phyloP scores from a whole-genome alignment of 2,329 filamentous ascomycete genomes.

The Hypoxylon sp. region DNA sequence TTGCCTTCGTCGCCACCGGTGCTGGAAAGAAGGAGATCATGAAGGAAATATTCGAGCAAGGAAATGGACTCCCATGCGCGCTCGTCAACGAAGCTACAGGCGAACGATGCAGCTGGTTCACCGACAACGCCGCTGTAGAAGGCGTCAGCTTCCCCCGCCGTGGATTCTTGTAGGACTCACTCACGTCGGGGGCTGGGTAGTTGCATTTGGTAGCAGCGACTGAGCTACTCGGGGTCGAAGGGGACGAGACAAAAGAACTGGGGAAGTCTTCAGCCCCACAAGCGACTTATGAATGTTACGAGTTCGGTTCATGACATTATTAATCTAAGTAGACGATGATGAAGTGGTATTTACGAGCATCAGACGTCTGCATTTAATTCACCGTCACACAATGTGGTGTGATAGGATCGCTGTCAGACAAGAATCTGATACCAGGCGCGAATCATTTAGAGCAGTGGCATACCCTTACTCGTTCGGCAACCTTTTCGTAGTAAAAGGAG shows the following conservation, averaged over 20 bases:
- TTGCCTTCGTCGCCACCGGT: slow-evolving; percentile 94
- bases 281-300: slow-evolving; percentile 27
- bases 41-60: slow-evolving; percentile 92
- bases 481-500: slow-evolving; percentile 16
- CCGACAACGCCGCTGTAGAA: slow-evolving; percentile 87
- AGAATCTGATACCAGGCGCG: slow-evolving; percentile 34
- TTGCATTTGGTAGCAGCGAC: neutral
- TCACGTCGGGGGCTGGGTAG: neutral
- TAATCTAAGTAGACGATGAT: slow-evolving; percentile 33
- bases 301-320: slow-evolving; percentile 29
- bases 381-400: slow-evolving; percentile 25
- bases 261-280: slow-evolving; percentile 13
- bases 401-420: slow-evolving; percentile 24
- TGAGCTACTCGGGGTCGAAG: neutral
- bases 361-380: slow-evolving; percentile 28
- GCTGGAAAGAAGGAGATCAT: slow-evolving; percentile 90
- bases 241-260: slow-evolving; percentile 11
- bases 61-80: slow-evolving; percentile 84
- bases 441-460: slow-evolving; percentile 36
- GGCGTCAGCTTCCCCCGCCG: slow-evolving; percentile 86
- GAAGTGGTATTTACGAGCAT: slow-evolving; percentile 33
- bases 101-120: slow-evolving; percentile 95
- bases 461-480: slow-evolving; percentile 27
- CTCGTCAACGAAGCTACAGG: slow-evolving; percentile 88
- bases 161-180: slow-evolving; percentile 67